Conservation (phyloP, 352 stramenopile species). For the Blastocystis sp. region DNA sequence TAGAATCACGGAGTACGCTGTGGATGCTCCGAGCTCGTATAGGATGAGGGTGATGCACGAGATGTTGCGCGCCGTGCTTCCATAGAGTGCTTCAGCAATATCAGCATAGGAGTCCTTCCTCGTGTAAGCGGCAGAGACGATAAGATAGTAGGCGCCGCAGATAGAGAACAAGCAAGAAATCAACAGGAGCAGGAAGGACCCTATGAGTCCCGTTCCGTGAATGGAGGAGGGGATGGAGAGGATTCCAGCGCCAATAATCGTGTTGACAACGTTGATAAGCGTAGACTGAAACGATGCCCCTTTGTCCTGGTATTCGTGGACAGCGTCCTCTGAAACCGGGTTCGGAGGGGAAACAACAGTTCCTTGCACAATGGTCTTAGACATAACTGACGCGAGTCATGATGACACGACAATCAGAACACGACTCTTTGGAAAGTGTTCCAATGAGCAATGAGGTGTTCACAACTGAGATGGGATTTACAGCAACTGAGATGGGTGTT, state of each 20-base stretch:
- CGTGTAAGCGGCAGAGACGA: slow-evolving; percentile 57
- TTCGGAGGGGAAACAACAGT: not conserved
- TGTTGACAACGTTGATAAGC: slow-evolving; percentile 76
- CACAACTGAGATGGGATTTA: no score
- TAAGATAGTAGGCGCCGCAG: slow-evolving; percentile 42
- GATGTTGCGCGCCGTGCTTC: not conserved
- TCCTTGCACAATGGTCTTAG: not conserved
- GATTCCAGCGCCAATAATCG: slow-evolving; percentile 75
- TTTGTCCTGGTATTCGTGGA: not conserved
- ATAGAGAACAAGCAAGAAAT: slow-evolving; percentile 18
- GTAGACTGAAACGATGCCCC: slow-evolving; percentile 44
- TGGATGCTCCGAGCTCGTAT: slow-evolving; percentile 67
- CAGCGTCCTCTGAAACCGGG: not conserved
- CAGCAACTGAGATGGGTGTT: no score
- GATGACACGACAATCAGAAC: not conserved
- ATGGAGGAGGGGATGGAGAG: slow-evolving; percentile 75
- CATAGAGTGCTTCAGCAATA: slow-evolving; percentile 42
- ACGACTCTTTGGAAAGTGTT: not conserved
- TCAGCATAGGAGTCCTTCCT: slow-evolving; percentile 42
- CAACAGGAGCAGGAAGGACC: slow-evolving; percentile 65
- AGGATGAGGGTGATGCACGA: slow-evolving; percentile 68
- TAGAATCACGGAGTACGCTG: slow-evolving; percentile 66
- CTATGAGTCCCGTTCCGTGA: slow-evolving; percentile 72
- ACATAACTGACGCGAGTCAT: not conserved
- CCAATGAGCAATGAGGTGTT: no score